Evolutionary conservation across 78 protist species (phyloP).

Genomic region (Pelomyxa schiedti): DNA sequence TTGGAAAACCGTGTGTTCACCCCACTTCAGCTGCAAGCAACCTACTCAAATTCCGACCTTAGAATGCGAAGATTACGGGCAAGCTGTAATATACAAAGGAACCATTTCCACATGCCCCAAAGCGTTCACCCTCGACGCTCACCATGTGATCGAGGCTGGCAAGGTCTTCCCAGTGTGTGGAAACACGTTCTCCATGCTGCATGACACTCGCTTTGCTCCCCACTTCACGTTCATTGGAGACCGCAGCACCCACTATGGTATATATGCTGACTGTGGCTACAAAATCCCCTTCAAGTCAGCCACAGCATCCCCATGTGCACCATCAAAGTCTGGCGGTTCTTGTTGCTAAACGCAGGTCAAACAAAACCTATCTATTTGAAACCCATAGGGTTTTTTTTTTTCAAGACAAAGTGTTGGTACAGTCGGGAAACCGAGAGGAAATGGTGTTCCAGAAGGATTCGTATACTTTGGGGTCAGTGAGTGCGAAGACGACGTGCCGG

Average conservation of each 20-base stretch:
- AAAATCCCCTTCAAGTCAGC: not conserved
- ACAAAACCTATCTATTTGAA: too few species aligned
- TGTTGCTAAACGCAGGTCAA: too few species aligned
- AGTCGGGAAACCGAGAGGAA: too few species aligned
- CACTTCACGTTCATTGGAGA: constrained; percentile 38
- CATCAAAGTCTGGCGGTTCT: constrained; percentile 12
- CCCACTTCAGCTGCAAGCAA: too few species aligned
- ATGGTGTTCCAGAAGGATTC: too few species aligned
- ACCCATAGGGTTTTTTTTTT: too few species aligned
- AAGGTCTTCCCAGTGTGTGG: constrained; percentile 45
- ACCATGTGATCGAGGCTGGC: constrained; percentile 29
- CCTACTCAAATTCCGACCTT: too few species aligned
- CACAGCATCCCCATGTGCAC: not conserved
- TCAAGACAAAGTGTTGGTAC: too few species aligned
- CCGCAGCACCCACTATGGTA: constrained; percentile 20
- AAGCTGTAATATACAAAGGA: constrained; percentile 52
- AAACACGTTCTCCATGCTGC: constrained; percentile 46
- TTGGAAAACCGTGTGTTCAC: too few species aligned
- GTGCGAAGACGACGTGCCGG: too few species aligned
- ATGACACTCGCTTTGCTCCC: constrained; percentile 17
- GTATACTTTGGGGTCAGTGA: too few species aligned
- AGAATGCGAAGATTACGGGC: constrained; percentile 77
- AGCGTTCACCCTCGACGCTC: constrained; percentile 11
- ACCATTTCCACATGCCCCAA: constrained; percentile 21
- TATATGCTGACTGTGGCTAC: constrained; percentile 28